phyloP scores from a whole-genome alignment of 2,329 filamentous ascomycete species.

The Sphaerulina vaccinii region DNA sequence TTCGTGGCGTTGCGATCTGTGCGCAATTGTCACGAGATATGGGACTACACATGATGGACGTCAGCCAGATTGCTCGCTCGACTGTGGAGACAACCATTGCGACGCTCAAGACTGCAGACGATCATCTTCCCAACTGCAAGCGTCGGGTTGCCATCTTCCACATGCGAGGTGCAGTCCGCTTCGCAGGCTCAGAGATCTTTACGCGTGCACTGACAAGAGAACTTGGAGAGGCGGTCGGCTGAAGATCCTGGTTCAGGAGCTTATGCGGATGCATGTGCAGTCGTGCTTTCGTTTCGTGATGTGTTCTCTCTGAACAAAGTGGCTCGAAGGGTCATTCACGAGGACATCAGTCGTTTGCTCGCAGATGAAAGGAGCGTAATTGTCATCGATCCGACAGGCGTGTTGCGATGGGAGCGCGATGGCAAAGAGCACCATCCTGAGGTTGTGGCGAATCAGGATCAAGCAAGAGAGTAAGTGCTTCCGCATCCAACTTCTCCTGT shows the following conservation, averaged over 20 bases:
- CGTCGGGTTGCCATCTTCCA: constrained; percentile 25
- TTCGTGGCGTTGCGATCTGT: constrained; percentile 27
- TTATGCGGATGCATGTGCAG: constrained; percentile 27
- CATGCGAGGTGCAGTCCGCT: constrained; percentile 27
- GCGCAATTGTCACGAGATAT: constrained; percentile 27
- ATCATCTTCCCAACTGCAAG: constrained; percentile 14
- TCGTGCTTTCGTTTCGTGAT: constrained; percentile 28
- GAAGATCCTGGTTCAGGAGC: constrained; percentile 25
- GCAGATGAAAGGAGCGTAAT: constrained; percentile 18
- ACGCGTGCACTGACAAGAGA: constrained; percentile 24
- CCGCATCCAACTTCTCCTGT: no score
- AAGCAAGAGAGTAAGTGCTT: constrained; percentile 17
- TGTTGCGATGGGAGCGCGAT: constrained; percentile 25
- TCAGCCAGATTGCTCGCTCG: constrained; percentile 27
- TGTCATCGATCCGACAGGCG: constrained; percentile 24
- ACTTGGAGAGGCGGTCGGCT: constrained; percentile 18
- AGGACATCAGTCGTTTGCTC: constrained; percentile 23
- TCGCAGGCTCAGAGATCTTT: constrained; percentile 26
- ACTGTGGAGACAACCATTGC: constrained; percentile 25
- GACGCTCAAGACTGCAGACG: constrained; percentile 14
- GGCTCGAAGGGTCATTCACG: constrained; percentile 23
- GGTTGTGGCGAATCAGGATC: constrained; percentile 20
- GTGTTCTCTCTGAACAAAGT: constrained; percentile 29
- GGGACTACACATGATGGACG: constrained; percentile 30
- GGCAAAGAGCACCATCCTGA: constrained; percentile 21